Base-by-base conservation (phyloP, 208 protist genomes). In the Trichomonas gallinae region DNA sequence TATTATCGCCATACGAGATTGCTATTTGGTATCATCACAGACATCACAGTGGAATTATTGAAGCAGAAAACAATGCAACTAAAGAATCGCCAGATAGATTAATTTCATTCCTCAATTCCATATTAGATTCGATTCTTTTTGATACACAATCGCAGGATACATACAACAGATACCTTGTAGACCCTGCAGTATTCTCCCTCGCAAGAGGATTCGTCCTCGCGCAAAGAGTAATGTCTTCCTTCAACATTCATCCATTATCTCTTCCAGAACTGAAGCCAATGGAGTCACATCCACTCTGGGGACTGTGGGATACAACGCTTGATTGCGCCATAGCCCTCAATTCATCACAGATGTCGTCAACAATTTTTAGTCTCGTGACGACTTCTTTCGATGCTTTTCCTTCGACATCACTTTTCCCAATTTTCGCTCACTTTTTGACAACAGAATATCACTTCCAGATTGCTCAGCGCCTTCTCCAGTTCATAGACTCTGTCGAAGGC, bases 111-210 rank as follows among this genome's bases (percentile, higher is more conserved):
- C 26, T 72, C 11, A 72, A 72, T 85, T 93, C 87, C 15, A 51
- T 93, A 51, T 38, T 93, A 40, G 87, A 93, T 48, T 93, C 87
- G 11, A 93, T 93, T 58, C 31, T 93, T 38, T 93, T 93, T 51
- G 44, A 93, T 51, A 93, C 87, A 48, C 87, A 93, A 58, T 48
- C 87, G 31, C 23, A 93, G 46, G n/a, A 23, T 17, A 93, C 11
- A 21, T 34, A 48, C 38, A 44, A 93, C 13, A 26, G 15, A 44
- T 93, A 48, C 44, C 4, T 40, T 36, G 46, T 34, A 93, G 87
- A 93, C 31, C 44, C 40, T 38, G 17, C 44, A 21, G 8, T 93
- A 51, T 23, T 44, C 6, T 34, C 17, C n/a, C 17, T 93, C n/a
- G 26, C 87, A 36, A 4, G 44, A 15, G 87, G 87, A 34, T 93